Conservation (phyloP, 2,329 filamentous ascomycete genomes). For the Sarocladiaceae sp. region DNA sequence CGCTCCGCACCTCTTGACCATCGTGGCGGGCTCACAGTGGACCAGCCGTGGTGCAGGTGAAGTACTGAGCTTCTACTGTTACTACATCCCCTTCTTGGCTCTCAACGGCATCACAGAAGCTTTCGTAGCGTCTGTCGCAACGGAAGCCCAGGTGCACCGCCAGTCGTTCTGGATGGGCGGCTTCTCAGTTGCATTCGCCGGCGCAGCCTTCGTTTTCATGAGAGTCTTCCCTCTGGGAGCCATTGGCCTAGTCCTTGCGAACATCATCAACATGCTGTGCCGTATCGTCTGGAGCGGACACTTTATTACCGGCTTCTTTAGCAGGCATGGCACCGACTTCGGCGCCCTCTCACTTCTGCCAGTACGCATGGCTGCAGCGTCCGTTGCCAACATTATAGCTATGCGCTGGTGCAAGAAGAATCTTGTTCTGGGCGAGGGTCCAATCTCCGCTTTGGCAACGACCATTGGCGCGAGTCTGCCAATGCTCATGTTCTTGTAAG, state of each 20-base stretch:
- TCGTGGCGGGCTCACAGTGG: conserved; percentile 79
- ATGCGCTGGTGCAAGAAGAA: conserved; percentile 18
- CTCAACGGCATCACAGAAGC: conserved; percentile 89
- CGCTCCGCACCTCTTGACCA: conserved; percentile 66
- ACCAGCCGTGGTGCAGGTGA: conserved; percentile 64
- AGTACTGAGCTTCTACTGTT: conserved; percentile 78
- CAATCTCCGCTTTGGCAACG: background rate
- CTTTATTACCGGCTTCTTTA: conserved; percentile 69
- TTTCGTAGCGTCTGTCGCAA: conserved; percentile 86
- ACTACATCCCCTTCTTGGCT: conserved; percentile 89
- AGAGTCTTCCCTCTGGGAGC: conserved; percentile 67
- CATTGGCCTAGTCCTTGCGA: conserved; percentile 77
- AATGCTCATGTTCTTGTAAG: conserved; percentile 59
- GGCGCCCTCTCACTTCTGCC: conserved; percentile 23
- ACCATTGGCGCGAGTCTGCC: conserved; percentile 28
- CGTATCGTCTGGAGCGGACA: conserved; percentile 74
- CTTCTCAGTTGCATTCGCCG: conserved; percentile 74
- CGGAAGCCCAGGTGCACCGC: conserved; percentile 64
- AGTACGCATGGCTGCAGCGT: conserved; percentile 19
- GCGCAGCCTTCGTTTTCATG: conserved; percentile 71
- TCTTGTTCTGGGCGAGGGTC: background rate
- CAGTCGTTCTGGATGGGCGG: conserved; percentile 82
- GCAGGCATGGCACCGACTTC: conserved; percentile 31
- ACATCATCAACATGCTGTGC: conserved; percentile 83
- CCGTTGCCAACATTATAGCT: conserved; percentile 22